Evolutionary conservation across 1,284 basidiomycete genomes (phyloP), one percentile per base, ranked within the genome.

Genomic region (Cutaneotrichosporon spelunceum): DNA sequence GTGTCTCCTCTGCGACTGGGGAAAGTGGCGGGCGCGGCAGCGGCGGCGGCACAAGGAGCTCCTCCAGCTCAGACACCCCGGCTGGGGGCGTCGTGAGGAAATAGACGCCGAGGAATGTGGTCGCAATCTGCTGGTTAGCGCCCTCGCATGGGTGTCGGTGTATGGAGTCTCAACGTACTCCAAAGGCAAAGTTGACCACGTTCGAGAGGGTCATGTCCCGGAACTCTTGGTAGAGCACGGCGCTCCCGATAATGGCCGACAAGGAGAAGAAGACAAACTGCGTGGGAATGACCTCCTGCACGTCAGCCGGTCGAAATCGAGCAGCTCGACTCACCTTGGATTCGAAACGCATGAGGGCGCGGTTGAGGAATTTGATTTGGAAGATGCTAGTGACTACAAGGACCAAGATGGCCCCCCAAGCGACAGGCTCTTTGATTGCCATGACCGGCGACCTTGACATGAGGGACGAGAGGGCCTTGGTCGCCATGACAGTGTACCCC

Each of bases 171-270:
- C 23, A 4, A 67, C 76, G 67, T 61, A 78, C 77, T 24, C 77
- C 77, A 55, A 79, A 79, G 21, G 69, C 68, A 60, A 79, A 79
- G 62, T 79, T 78, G 62, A 94, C 82, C 66, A 93, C 84, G 70
- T 89, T 85, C 72, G 93, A 88, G 74, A 92, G 88, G 14, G 84
- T 83, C 14, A 89, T 86, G 62, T 84, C 85, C 65, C 86, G 84
- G 79, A 99, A 97, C 77, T 98, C 95, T 34, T 91, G 88, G 74
- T 95, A 99, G 3, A 98, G 84, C 23, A 98, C 89, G 0, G 93
- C 91, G 4, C 91, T 93, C 26, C 94, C 94, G 50, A 92, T 81
- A 67, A 99, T 95, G 4, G 92, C 92, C 4, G 74, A 71, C 36
- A 82, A 68, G 0, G 82, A 81, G 69, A 83, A 84, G 63, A 95